Percentiles rank a stretch among this genome's conserved stretches.
Evolutionary conservation across 129 eudicot genomes (phyloP).

Genomic region (Saposhnikovia divaricata): DNA sequence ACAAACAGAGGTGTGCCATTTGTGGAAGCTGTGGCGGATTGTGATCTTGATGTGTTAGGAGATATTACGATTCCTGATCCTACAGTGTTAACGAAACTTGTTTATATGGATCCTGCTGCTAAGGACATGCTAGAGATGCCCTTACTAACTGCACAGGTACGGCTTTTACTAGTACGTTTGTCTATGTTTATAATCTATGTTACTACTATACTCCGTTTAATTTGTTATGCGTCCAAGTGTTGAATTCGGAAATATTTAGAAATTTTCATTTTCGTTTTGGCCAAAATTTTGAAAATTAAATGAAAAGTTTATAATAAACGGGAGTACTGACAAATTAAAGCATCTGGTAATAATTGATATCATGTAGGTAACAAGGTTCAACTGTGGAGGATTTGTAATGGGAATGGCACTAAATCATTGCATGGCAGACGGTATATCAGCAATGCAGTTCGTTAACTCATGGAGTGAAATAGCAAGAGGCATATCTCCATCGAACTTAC

Average conservation of each 20-base stretch:
- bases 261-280: background rate
- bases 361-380: constrained; percentile 27
- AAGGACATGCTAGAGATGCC: constrained; percentile 25
- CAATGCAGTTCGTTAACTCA: constrained; percentile 32
- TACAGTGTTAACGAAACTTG: constrained; percentile 16
- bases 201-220: too few relatives aligned
- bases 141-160: constrained; percentile 28
- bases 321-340: background rate
- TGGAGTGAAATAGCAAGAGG: constrained; percentile 35
- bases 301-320: too few relatives aligned
- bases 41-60: constrained; percentile 30
- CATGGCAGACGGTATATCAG: constrained; percentile 28
- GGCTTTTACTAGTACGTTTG: too few relatives aligned
- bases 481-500: constrained; percentile 16
- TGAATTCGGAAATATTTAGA: background rate
- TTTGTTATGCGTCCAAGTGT: background rate
- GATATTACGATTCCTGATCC: constrained; percentile 30
- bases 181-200: too few relatives aligned
- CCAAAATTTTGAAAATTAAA: too few relatives aligned
- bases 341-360: background rate
- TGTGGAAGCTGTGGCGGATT: constrained; percentile 41
- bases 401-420: constrained; percentile 30
- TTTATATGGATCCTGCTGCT: constrained; percentile 30
- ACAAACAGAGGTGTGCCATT: constrained; percentile 32
- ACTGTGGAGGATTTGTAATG: constrained; percentile 29